Evolutionary conservation across 176 grass and related monocot species (phyloP).

Genomic region (Ampelocalamus luodianensis): DNA sequence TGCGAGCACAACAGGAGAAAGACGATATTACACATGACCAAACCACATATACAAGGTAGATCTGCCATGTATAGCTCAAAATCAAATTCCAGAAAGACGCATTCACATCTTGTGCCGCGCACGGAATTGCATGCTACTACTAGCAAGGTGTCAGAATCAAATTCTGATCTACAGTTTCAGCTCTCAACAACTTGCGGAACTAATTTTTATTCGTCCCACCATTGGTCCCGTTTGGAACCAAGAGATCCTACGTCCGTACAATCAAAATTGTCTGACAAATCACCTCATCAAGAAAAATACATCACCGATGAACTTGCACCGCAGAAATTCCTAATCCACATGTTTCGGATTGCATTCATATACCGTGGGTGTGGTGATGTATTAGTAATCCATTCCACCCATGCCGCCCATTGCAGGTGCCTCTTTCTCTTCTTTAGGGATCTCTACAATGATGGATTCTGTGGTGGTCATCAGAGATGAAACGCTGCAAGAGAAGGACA

Average conservation of each 20-base stretch:
- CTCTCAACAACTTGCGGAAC: constrained; percentile 11
- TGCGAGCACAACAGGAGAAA: too few species aligned
- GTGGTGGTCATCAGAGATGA: constrained; percentile 97
- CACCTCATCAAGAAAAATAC: constrained; percentile 44
- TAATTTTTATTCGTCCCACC: constrained; percentile 28
- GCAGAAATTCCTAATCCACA: constrained; percentile 48
- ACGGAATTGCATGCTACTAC: background rate
- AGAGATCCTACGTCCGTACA: constrained; percentile 38
- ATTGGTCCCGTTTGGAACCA: constrained; percentile 28
- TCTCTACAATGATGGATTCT: constrained; percentile 85
- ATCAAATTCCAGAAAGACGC: background rate
- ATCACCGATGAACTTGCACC: constrained; percentile 50
- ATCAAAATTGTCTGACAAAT: constrained; percentile 51
- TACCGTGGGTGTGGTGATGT: constrained; percentile 6
- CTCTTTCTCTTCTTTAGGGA: constrained; percentile 83
- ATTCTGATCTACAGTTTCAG: constrained; percentile 30
- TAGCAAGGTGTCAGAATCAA: constrained; percentile 32
- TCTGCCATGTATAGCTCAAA: background rate
- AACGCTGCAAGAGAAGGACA: constrained; percentile 55
- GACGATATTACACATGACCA: too few species aligned
- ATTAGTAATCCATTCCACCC: constrained; percentile 94
- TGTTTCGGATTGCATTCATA: constrained; percentile 35
- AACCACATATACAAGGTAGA: too few species aligned
- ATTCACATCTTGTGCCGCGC: background rate
- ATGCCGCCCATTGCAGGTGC: constrained; percentile 73